Base-by-base conservation (phyloP, 495 filamentous ascomycete species). In the Neurospora intermedia region DNA sequence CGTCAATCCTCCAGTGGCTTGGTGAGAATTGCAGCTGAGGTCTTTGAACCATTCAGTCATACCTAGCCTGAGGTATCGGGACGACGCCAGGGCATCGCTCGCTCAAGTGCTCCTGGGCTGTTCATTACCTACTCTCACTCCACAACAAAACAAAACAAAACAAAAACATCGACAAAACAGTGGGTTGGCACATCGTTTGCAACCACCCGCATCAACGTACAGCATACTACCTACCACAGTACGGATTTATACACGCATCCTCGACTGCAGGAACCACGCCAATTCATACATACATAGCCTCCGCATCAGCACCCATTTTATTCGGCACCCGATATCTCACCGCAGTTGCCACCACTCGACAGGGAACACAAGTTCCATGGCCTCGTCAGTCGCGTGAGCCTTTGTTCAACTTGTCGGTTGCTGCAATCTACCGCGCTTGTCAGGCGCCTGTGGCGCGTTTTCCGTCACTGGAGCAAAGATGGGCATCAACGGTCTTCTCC, bases 401-500 rank as follows among this genome's bases (percentile, higher is more conserved):
- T 66, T 35, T 3, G 54, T 16, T 66, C 54, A 66, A 66, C 54
- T 66, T 66, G 54, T 66, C 54, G 54, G 54, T 66, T 38, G 54
- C 27, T 66, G 54, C 54, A 35, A 66, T 27, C 27, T 35, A 15
- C 54, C 54, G 54, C 54, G 13, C 27, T 66, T 66, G 54, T 35
- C 11, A 38, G 27, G 54, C 23, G 31, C 23, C 27, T 38, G 54
- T 66, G 54, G 35, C 54, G 54, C 54, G 54, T 66, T 6, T 66
- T 35, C 7, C 23, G 54, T 66, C 54, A 66, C 27, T 15, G 54
- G 20, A 66, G 54, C 54, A 75, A 96, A 35, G 54, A 66, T 66
- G 54, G 54, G 54, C 3, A 66, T 66, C 23, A 35, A 66, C 13
- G 96, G 96, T 69, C 88, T 99, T 42, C 88, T 98, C 43, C 93